A percentile compares a stretch with the other conserved stretches of the same genome.
These are phyloP conservation scores for Solanum chacoense DNA, from an alignment of 305 asterid genomes.

Conservation along the genomic window DNA sequence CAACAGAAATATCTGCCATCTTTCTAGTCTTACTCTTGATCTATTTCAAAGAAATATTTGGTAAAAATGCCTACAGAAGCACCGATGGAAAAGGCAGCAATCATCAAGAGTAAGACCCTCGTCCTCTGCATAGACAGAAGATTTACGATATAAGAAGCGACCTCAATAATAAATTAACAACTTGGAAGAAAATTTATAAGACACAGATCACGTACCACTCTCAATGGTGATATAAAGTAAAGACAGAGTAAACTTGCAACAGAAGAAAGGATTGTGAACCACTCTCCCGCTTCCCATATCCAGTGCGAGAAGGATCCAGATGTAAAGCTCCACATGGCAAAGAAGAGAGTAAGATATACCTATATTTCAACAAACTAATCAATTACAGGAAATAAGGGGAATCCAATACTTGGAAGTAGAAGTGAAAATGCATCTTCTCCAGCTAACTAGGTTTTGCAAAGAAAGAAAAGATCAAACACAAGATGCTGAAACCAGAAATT, in stretches of 20 bases:
- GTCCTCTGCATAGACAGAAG: background rate
- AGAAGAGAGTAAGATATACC: too few relatives aligned
- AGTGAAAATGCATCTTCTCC: too few relatives aligned
- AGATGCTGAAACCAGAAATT: background rate
- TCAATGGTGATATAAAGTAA: background rate
- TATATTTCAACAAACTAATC: too few relatives aligned
- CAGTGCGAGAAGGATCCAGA: too few relatives aligned
- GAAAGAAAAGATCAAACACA: background rate
- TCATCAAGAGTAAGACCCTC: background rate
- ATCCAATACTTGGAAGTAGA: too few relatives aligned
- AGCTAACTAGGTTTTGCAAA: background rate
- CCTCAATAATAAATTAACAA: background rate
- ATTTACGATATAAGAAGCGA: too few relatives aligned
- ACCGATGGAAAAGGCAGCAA: background rate
- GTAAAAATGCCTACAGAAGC: background rate
- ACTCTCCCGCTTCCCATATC: too few relatives aligned
- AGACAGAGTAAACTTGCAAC: background rate
- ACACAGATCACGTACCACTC: background rate
- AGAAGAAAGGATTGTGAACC: too few relatives aligned
- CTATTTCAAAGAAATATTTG: background rate
- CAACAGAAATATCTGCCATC: background rate
- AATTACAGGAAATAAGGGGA: too few relatives aligned
- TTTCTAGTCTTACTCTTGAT: background rate
- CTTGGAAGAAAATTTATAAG: background rate
- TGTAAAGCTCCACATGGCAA: too few relatives aligned